Conservation (phyloP, 1,139 yeast genomes). For the Geotrichum australiense region DNA sequence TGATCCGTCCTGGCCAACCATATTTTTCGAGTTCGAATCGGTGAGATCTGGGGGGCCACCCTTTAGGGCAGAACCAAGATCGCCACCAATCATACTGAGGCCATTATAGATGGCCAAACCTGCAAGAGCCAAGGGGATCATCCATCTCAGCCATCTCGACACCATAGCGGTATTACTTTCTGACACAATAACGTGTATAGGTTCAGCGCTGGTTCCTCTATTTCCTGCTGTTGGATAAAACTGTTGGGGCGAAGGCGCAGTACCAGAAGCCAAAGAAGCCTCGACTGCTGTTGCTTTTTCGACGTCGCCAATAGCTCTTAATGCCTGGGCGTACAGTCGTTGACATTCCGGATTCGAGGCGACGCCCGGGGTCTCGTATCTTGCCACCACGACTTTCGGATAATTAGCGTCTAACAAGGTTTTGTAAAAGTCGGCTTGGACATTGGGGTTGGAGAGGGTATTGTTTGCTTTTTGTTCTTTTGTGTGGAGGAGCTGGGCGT, state of each 20-base stretch:
- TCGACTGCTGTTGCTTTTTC: slow-evolving; percentile 60
- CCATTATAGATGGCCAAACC: slow-evolving; percentile 52
- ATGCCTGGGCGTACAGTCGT: slow-evolving; percentile 68
- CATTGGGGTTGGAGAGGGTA: slow-evolving; percentile 55
- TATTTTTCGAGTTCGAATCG: slow-evolving; percentile 22
- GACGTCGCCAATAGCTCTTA: slow-evolving; percentile 66
- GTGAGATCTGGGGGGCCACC: slow-evolving; percentile 37
- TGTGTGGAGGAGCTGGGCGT: slow-evolving; percentile 8
- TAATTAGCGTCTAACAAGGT: slow-evolving; percentile 67
- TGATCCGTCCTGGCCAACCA: slow-evolving; percentile 42
- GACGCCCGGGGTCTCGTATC: slow-evolving; percentile 88
- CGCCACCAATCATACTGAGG: slow-evolving; percentile 64
- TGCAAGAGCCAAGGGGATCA: slow-evolving; percentile 67
- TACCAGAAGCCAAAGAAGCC: slow-evolving; percentile 13
- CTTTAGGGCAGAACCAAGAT: slow-evolving; percentile 76
- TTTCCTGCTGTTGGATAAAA: slow-evolving; percentile 5
- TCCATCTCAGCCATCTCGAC: slow-evolving; percentile 86
- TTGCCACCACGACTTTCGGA: slow-evolving; percentile 86
- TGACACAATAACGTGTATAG: slow-evolving; percentile 84
- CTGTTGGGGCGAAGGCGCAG: slow-evolving; percentile 23
- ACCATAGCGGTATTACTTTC: slow-evolving; percentile 72
- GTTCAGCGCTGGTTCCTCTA: slow-evolving; percentile 47
- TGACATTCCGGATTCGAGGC: slow-evolving; percentile 76
- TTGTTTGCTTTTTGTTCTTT: slow-evolving; percentile 73
- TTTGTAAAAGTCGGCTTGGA: slow-evolving; percentile 78